Evolutionary conservation across 2,329 filamentous ascomycete species (phyloP), one percentile per base, ranked within the genome.

Genomic region (Hirsutella minnesotensis): DNA sequence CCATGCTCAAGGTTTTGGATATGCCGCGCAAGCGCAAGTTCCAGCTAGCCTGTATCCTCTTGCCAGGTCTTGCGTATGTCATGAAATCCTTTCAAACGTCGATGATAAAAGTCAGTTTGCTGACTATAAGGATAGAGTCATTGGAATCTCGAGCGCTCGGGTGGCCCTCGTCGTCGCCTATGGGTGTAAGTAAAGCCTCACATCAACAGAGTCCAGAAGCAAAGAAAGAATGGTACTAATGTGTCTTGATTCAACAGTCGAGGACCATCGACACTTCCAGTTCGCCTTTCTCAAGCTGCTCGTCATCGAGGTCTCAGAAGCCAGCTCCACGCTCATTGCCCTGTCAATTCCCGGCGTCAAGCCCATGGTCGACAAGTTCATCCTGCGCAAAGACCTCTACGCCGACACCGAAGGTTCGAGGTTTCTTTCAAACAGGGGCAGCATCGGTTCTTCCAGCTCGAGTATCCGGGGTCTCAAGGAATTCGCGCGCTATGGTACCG

Each of bases 271-370:
- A 3, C 4, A 13, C 2, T 37, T 41, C n/a, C 18, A 16, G 16
- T 36, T 29, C 20, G 33, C 31, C n/a, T 41, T 41, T 24, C 21
- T 41, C n/a, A 19, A 12, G 5, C 33, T 72, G 59, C 54, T 74
- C 8, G 66, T 58, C 3, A 62, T 73, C 5, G 69, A 74, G 51
- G 65, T 65, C 3, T 62, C 69, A 2, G 70, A 74, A 35, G 67
- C 73, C 20, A 69, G 68, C 4, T 61, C 63, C 1, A 73, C 70
- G 0, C 50, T 74, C 18, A 65, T 72, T 30, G 68, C 70, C 1
- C 60, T 74, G 2, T 74, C 70, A 0, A 58, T 73, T 0, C 70
- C 70, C 0, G 70, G 67, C 3, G 53, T 71, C 34, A 72, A 72
- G 43, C 70, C 69, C 0, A 51, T 73, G 2, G 62, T 67, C 33